Conservation (phyloP, 257 asterid genomes). For the Solanum peruvianum region DNA sequence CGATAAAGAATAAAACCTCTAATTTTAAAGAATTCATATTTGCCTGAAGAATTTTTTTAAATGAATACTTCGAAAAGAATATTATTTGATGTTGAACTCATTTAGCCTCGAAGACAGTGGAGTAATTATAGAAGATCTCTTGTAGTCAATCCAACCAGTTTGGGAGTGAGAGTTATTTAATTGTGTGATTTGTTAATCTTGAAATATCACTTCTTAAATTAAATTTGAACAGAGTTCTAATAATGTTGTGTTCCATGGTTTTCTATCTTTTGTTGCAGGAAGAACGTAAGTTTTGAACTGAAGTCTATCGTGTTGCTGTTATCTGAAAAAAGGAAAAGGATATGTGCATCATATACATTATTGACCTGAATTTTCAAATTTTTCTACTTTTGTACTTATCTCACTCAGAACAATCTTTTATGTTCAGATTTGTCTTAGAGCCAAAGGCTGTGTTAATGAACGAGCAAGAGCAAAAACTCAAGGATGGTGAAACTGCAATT, state of each 20-base stretch:
- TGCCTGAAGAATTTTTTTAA: background rate
- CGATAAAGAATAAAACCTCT: background rate
- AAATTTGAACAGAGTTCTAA: background rate
- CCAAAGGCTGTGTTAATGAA: slow-evolving; percentile 74
- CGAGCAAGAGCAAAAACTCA: slow-evolving; percentile 65
- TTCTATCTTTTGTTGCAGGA: slow-evolving; percentile 14
- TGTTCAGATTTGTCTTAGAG: slow-evolving; percentile 73
- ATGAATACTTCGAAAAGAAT: background rate
- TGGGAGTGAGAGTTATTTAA: background rate
- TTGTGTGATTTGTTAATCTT: background rate
- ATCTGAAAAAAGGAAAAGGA: background rate
- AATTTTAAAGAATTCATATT: background rate
- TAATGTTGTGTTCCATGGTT: background rate
- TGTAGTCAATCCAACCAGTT: background rate
- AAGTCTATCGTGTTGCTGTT: background rate
- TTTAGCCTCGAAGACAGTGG: background rate
- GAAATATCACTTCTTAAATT: background rate
- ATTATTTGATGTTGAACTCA: background rate
- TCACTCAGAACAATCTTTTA: background rate
- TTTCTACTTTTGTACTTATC: background rate
- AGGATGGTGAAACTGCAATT: slow-evolving; percentile 75
- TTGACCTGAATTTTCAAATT: background rate
- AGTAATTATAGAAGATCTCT: background rate
- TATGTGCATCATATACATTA: background rate
- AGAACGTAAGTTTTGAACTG: slow-evolving; percentile 31